Evolutionary conservation across 495 filamentous ascomycete genomes (phyloP).

Genomic region (Penicillium steckii): DNA sequence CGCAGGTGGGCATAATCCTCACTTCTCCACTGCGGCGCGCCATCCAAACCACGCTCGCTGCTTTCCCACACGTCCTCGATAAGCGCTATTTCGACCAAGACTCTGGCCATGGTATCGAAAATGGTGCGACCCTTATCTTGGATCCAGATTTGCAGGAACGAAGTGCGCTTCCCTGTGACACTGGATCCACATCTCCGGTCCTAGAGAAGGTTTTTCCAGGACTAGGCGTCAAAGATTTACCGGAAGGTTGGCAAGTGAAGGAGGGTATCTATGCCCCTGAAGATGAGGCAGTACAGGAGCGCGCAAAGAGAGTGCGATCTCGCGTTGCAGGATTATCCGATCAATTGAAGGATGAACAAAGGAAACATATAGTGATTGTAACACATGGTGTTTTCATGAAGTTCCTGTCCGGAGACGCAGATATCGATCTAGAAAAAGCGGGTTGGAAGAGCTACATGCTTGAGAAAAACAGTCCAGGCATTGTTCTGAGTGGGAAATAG

Average conservation of each 20-base stretch:
- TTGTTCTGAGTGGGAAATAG: not conserved
- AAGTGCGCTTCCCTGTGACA: constrained; percentile 1
- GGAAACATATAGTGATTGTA: constrained; percentile 1
- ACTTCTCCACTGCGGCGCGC: not conserved
- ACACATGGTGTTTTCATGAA: constrained; percentile 3
- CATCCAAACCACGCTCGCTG: not conserved
- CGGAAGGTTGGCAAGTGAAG: not conserved
- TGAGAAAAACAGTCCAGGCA: not conserved
- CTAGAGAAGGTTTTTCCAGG: not conserved
- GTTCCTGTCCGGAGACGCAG: not conserved
- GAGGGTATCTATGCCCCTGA: not conserved
- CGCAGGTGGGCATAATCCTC: not conserved
- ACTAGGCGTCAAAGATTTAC: not conserved
- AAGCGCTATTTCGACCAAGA: not conserved
- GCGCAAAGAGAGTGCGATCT: constrained; percentile 1
- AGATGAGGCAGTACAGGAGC: constrained; percentile 1
- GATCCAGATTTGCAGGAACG: constrained; percentile 2
- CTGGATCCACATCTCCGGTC: not conserved
- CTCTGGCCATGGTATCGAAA: not conserved
- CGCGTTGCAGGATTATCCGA: not conserved
- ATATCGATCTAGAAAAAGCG: not conserved
- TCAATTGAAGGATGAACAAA: not conserved
- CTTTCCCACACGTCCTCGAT: not conserved
- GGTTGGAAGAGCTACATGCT: not conserved
- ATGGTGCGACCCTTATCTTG: not conserved